Evolutionary conservation across 208 protist species (phyloP).

Genomic region (Phytomonas francai): DNA sequence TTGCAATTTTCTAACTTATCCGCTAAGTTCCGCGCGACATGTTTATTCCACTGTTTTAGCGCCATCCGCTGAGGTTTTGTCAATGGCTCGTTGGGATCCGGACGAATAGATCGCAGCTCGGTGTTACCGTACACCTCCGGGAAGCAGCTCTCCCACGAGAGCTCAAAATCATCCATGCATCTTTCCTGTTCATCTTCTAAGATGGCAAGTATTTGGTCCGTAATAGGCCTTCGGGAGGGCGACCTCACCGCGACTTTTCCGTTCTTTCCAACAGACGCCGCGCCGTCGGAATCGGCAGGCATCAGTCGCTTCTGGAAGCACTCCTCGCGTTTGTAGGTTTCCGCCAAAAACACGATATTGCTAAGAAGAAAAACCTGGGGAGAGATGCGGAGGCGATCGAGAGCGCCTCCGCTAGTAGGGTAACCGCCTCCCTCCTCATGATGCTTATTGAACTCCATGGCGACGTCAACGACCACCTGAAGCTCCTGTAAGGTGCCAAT

Average conservation of each 20-base stretch:
- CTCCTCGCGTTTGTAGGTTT: slow-evolving; percentile 59
- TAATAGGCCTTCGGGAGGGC: slow-evolving; percentile 21
- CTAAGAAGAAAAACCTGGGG: slow-evolving; percentile 73
- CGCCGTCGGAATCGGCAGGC: background rate
- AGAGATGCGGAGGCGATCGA: slow-evolving; percentile 21
- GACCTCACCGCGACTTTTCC: slow-evolving; percentile 13
- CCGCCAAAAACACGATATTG: slow-evolving; percentile 61
- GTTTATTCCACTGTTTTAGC: slow-evolving; percentile 61
- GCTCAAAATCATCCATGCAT: slow-evolving; percentile 53
- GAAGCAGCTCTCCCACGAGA: slow-evolving; percentile 67
- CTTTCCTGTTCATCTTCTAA: slow-evolving; percentile 46
- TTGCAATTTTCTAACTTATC: slow-evolving; percentile 47
- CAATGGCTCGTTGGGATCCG: slow-evolving; percentile 20
- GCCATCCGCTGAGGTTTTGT: slow-evolving; percentile 63
- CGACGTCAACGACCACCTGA: slow-evolving; percentile 43
- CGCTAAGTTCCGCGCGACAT: slow-evolving; percentile 24
- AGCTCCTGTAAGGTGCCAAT: slow-evolving; percentile 60
- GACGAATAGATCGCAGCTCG: slow-evolving; percentile 30
- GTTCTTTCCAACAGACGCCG: background rate
- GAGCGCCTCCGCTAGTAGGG: slow-evolving; percentile 12
- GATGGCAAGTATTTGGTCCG: slow-evolving; percentile 32
- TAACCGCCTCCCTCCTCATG: slow-evolving; percentile 5
- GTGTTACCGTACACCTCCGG: slow-evolving; percentile 25
- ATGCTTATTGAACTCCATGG: slow-evolving; percentile 43
- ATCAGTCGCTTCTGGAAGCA: slow-evolving; percentile 50